These are phyloP conservation scores for Leishmania lainsoni DNA, from an alignment of 208 protist genomes.

Conservation along the genomic window DNA sequence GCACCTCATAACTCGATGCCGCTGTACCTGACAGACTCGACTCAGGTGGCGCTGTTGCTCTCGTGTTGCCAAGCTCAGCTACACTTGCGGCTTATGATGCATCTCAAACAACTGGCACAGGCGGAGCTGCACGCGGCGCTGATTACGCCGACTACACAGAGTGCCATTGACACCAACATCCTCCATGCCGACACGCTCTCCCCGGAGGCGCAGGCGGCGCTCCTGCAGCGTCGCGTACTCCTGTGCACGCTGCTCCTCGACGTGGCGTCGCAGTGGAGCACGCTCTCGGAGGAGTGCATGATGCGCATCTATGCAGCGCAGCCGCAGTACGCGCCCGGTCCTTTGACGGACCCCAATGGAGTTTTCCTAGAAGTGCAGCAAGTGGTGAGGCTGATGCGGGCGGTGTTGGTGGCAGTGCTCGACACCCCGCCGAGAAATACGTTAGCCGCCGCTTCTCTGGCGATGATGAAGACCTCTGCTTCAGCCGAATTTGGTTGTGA, in stretches of 20 bases:
- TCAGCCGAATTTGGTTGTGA: background rate
- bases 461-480: background rate
- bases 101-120: constrained; percentile 20
- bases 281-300: constrained; percentile 33
- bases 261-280: constrained; percentile 25
- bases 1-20: background rate
- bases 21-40: constrained; percentile 11
- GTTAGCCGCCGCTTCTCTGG: constrained; percentile 4
- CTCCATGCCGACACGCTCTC: constrained; percentile 26
- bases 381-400: constrained; percentile 35
- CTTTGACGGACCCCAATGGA: constrained; percentile 61
- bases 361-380: constrained; percentile 61
- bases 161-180: constrained; percentile 23
- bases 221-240: constrained; percentile 35
- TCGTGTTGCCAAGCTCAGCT: constrained; percentile 41
- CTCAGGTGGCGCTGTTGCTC: constrained; percentile 30
- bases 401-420: constrained; percentile 48
- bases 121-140: constrained; percentile 18
- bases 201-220: constrained; percentile 4
- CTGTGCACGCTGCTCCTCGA: constrained; percentile 41
- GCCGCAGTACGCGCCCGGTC: constrained; percentile 20
- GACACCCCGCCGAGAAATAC: constrained; percentile 13
- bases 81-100: constrained; percentile 28
- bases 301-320: constrained; percentile 25
- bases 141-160: constrained; percentile 32